phyloP scores from a whole-genome alignment of 2,329 filamentous ascomycete genomes.

The Periconia digitata region DNA sequence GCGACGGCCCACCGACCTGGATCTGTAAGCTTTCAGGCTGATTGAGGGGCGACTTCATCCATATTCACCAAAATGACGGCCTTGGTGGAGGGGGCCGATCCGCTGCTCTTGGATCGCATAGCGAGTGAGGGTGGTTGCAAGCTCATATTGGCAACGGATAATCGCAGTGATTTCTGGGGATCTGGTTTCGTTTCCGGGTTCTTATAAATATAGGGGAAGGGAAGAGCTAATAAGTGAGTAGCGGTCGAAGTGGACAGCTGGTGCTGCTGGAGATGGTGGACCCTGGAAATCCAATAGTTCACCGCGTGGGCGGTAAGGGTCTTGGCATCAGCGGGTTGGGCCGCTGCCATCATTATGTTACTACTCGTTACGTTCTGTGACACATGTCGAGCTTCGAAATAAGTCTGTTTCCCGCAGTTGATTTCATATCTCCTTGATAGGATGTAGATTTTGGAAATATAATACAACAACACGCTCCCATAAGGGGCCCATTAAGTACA shows the following conservation, averaged over 20 bases:
- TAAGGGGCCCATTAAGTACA: neutral
- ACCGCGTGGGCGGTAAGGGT: conserved; percentile 2
- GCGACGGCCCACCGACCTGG: conserved; percentile 90
- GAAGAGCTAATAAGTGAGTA: neutral
- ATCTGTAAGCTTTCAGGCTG: conserved; percentile 25
- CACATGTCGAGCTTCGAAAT: no score
- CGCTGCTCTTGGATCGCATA: conserved; percentile 35
- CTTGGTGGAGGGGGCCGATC: conserved; percentile 66
- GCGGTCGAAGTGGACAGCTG: conserved; percentile 1
- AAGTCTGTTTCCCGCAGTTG: no score
- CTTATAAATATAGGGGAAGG: neutral
- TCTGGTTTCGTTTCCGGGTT: neutral
- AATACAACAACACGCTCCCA: no score
- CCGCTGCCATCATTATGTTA: neutral
- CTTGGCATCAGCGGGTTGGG: neutral
- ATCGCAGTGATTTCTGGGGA: conserved; percentile 1
- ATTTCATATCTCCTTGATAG: no score
- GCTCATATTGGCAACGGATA: conserved; percentile 33
- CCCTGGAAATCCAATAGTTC: conserved; percentile 1
- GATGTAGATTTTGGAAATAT: no score
- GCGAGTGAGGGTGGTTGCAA: conserved; percentile 41
- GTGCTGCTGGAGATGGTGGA: neutral
- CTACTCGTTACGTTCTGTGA: no score
- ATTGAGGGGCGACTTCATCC: conserved; percentile 8
- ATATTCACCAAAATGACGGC: conserved; percentile 83